These are phyloP conservation scores for Curvularia spicifera DNA, from an alignment of 2,329 filamentous ascomycete species.

Conservation along the genomic window DNA sequence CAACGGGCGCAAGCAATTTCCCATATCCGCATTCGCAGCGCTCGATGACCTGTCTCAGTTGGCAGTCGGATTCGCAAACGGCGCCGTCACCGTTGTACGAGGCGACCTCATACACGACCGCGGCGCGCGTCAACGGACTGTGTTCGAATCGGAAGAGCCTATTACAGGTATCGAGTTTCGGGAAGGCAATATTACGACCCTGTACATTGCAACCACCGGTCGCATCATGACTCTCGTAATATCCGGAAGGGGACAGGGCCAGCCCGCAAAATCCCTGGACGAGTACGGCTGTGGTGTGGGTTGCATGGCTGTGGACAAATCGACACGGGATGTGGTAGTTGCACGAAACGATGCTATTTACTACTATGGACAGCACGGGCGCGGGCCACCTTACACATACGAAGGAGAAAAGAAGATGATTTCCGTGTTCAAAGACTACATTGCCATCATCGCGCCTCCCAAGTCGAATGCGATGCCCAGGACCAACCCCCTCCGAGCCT, in stretches of 20 bases:
- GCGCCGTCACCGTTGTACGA: conserved; percentile 88
- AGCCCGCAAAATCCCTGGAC: conserved; percentile 85
- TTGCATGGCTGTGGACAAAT: conserved; percentile 87
- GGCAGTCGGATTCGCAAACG: conserved; percentile 94
- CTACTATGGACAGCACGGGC: conserved; percentile 84
- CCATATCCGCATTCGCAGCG: conserved; percentile 89
- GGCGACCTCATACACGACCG: conserved; percentile 95
- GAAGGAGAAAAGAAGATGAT: conserved; percentile 88
- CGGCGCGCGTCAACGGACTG: conserved; percentile 89
- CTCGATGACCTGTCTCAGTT: conserved; percentile 90
- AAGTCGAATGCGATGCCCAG: conserved; percentile 60
- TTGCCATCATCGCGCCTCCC: conserved; percentile 83
- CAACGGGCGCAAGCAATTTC: conserved; percentile 91
- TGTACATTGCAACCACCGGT: conserved; percentile 91
- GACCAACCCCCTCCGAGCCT: conserved; percentile 71
- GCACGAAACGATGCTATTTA: conserved; percentile 95
- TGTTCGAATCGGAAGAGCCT: conserved; percentile 96
- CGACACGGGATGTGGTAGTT: conserved; percentile 85
- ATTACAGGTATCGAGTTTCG: conserved; percentile 88
- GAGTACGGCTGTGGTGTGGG: conserved; percentile 90
- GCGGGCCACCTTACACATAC: conserved; percentile 87
- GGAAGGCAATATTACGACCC: conserved; percentile 68
- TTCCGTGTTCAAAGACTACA: conserved; percentile 80
- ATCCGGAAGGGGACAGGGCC: conserved; percentile 85
- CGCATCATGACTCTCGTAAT: conserved; percentile 86